Evolutionary conservation across 805 yeast genomes (phyloP).

Genomic region (Vanderwaltozyma verrucispora): DNA sequence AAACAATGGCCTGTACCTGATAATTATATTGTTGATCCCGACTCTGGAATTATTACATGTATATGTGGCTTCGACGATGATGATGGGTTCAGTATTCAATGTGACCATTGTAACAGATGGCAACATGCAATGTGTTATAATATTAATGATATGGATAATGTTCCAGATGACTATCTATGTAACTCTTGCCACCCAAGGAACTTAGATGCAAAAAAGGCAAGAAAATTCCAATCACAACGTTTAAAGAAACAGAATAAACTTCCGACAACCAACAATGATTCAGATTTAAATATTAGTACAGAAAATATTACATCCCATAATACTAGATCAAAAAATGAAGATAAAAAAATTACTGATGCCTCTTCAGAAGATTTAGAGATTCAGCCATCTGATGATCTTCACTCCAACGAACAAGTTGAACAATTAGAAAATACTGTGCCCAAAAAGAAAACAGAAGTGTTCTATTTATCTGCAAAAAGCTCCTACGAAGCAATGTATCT

Average conservation of each 20-base stretch:
- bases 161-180: constrained; percentile 77
- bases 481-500: constrained; percentile 27
- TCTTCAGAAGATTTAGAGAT: not conserved
- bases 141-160: constrained; percentile 58
- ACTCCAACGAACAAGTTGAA: not conserved
- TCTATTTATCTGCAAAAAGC: constrained; percentile 26
- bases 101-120: constrained; percentile 90
- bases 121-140: constrained; percentile 89
- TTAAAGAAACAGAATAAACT: constrained; percentile 8
- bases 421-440: not conserved
- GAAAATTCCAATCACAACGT: constrained; percentile 28
- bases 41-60: constrained; percentile 82
- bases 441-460: constrained; percentile 1
- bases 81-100: constrained; percentile 92
- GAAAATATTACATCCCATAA: not conserved
- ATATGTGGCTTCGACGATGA: constrained; percentile 81
- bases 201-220: constrained; percentile 36
- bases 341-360: not conserved
- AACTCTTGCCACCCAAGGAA: constrained; percentile 56
- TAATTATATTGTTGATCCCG: constrained; percentile 61
- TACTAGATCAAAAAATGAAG: not conserved
- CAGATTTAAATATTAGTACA: not conserved
- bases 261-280: constrained; percentile 8
- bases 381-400: not conserved
- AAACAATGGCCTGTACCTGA: constrained; percentile 30